Evolutionary conservation across 371 early-diverging fungal genomes (phyloP).

Genomic region (Globomyces sp.): DNA sequence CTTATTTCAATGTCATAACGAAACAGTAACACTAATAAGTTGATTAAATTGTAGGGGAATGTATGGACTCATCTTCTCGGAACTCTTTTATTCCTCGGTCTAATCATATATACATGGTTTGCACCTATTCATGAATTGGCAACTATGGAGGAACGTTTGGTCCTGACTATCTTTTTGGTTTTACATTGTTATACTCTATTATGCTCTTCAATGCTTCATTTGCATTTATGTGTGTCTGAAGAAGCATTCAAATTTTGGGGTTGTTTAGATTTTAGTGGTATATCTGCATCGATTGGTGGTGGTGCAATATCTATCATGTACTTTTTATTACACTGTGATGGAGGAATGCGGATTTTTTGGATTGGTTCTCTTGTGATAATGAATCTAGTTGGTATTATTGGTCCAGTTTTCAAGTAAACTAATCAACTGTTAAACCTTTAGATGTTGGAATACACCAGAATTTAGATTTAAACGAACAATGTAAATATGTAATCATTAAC

Average conservation of each 20-base stretch:
- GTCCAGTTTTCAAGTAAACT: slow-evolving; percentile 20
- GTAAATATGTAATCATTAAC: too few species aligned
- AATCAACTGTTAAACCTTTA: too few species aligned
- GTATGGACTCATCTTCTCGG: slow-evolving; percentile 32
- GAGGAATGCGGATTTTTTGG: slow-evolving; percentile 16
- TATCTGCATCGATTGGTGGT: slow-evolving; percentile 33
- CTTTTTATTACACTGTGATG: slow-evolving; percentile 24
- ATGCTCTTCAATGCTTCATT: slow-evolving; percentile 23
- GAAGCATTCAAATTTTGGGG: slow-evolving; percentile 26
- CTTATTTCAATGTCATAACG: slow-evolving; percentile 37
- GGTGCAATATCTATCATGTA: slow-evolving; percentile 17
- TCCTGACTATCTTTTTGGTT: slow-evolving; percentile 15
- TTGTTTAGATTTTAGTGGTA: slow-evolving; percentile 36
- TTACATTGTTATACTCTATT: slow-evolving; percentile 23
- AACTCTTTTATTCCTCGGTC: slow-evolving; percentile 12
- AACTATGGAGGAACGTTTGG: slow-evolving; percentile 18
- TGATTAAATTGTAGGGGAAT: slow-evolving; percentile 16
- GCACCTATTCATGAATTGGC: slow-evolving; percentile 11
- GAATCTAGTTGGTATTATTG: slow-evolving; percentile 31
- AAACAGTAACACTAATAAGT: slow-evolving; percentile 16
- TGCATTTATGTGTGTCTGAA: slow-evolving; percentile 28
- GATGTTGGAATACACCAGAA: slow-evolving; percentile 1
- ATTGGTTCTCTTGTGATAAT: slow-evolving; percentile 11
- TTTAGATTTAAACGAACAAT: neutral
- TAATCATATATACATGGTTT: slow-evolving; percentile 7